Percentiles rank a stretch among this genome's conserved stretches.
Conservation (phyloP, 2,329 filamentous ascomycete species). For the Hymenoscyphus albidus region DNA sequence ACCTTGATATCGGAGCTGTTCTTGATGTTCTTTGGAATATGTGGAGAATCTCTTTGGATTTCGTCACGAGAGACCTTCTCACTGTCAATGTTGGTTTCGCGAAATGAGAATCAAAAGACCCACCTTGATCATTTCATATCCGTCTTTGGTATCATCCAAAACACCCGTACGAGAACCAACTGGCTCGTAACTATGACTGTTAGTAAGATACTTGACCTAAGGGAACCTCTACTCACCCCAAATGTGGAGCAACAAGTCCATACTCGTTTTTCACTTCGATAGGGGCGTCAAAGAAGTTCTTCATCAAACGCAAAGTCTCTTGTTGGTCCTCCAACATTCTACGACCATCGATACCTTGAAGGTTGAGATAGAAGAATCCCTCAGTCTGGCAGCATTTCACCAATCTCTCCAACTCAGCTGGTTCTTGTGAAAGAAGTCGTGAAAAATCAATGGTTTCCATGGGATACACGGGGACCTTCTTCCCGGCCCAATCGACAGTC, state of each 20-base stretch:
- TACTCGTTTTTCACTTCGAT: slow-evolving; percentile 55
- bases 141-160: slow-evolving; percentile 46
- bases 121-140: slow-evolving; percentile 52
- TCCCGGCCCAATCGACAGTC: slow-evolving; percentile 48
- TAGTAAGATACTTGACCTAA: slow-evolving; percentile 23
- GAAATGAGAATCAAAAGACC: not conserved
- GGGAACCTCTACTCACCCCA: slow-evolving; percentile 39
- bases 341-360: slow-evolving; percentile 50
- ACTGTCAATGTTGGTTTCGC: not conserved
- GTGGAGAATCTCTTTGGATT: slow-evolving; percentile 45
- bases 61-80: slow-evolving; percentile 47
- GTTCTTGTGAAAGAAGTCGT: slow-evolving; percentile 50
- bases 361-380: slow-evolving; percentile 55
- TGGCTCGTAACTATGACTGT: slow-evolving; percentile 41
- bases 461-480: slow-evolving; percentile 46
- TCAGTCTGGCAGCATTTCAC: slow-evolving; percentile 47
- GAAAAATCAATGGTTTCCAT: slow-evolving; percentile 52
- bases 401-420: slow-evolving; percentile 49
- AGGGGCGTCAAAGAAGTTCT: slow-evolving; percentile 51
- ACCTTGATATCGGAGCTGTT: slow-evolving; percentile 45
- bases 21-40: slow-evolving; percentile 46
- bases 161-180: slow-evolving; percentile 47
- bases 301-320: slow-evolving; percentile 51
- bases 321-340: slow-evolving; percentile 50
- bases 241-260: slow-evolving; percentile 50